Evolutionary conservation across 495 filamentous ascomycete species (phyloP), one percentile per base, ranked within the genome.

Genomic region (Talaromyces proteolyticus): DNA sequence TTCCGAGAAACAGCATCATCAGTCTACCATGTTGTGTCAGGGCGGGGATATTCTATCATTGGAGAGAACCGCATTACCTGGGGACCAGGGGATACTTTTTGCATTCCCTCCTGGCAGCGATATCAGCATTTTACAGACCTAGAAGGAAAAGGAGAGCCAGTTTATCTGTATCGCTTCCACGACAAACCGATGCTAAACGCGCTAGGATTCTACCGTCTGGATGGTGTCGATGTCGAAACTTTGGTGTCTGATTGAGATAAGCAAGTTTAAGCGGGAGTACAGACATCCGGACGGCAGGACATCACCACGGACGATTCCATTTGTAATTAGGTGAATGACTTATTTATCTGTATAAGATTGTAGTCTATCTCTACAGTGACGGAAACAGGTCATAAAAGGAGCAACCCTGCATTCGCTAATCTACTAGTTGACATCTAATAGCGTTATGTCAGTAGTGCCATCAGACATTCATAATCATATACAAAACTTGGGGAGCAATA

Each of bases 161-260:
- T 72, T 0, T 74, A 76, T 59, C 51, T 73, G 26, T 74, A 72
- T 50, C 63, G 64, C 0, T 75, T 76, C 52, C 69, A 76, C 53
- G 70, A 75, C 50, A 65, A 61, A 50, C 69, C 70, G 0, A 74
- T 76, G 69, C 43, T 74, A 22, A 62, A 66, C 34, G 61, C 67
- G 8, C 47, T 74, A 47, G 72, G 72, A 1, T 73, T 74, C 44
- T 74, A 72, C 54, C 56, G 65, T 3, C 58, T 58, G n/a, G 61
- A 65, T 29, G 62, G 57, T 18, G 64, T 61, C 48, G 66, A 73
- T 55, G 51, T 60, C 7, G 67, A 69, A 47, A 41, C 18, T 22
- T 44, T 61, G 40, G 56, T 61, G 11, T 38, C 44, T 6, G 51
- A 54, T 17, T 57, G 45, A 46, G 14, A n/a, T n/a, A n/a, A n/a